Percentiles rank a stretch among this genome's conserved stretches.
These are phyloP conservation scores for Mentha longifolia DNA, from an alignment of 257 asterid species.

Conservation along the genomic window DNA sequence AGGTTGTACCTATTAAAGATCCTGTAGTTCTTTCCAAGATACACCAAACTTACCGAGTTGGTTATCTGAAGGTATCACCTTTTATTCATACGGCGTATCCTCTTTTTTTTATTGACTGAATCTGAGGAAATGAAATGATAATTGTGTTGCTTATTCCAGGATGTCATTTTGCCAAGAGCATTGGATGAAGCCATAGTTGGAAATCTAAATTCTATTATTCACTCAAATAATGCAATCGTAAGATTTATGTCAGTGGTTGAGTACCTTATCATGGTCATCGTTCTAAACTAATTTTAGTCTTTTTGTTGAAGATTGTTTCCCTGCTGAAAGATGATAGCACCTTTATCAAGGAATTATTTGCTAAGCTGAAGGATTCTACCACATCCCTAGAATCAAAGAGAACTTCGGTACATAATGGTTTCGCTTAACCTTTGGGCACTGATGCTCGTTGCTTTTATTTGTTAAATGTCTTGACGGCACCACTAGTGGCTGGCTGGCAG, in stretches of 20 bases:
- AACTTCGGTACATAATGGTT: constrained; percentile 58
- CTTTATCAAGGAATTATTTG: constrained; percentile 86
- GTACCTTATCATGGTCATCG: constrained; percentile 20
- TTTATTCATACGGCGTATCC: constrained; percentile 20
- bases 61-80: constrained; percentile 80
- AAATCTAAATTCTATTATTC: constrained; percentile 73
- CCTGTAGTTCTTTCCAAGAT: constrained; percentile 79
- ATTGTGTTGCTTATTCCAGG: constrained; percentile 58
- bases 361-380: constrained; percentile 71
- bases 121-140: constrained; percentile 29
- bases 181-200: constrained; percentile 77
- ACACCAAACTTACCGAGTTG: constrained; percentile 92
- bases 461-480: constrained; percentile 11
- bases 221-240: constrained; percentile 86
- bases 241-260: constrained; percentile 41
- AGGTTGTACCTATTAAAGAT: constrained; percentile 92
- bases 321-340: constrained; percentile 81
- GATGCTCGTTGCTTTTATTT: not conserved
- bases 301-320: constrained; percentile 71
- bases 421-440: constrained; percentile 9
- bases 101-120: not conserved
- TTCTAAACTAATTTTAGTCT: constrained; percentile 31
- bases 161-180: constrained; percentile 79
- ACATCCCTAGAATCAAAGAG: constrained; percentile 70
- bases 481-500: not conserved